Evolutionary conservation across 2,329 filamentous ascomycete genomes (phyloP).

Genomic region (Ascosphaera acerosa): DNA sequence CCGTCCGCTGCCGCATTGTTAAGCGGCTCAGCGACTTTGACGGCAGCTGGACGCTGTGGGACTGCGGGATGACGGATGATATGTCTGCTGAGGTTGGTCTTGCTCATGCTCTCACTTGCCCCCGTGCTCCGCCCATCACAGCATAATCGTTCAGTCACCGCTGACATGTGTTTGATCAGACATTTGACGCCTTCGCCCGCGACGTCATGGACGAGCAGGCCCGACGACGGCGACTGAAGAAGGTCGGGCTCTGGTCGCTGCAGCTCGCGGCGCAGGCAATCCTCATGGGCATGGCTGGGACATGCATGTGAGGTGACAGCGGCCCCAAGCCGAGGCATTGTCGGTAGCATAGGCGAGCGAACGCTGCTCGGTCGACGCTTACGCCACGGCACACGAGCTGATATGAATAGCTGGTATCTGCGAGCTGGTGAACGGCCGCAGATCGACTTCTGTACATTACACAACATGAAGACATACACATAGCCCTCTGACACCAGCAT

Average conservation of each 20-base stretch:
- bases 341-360: no score
- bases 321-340: no score
- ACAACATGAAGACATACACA: no score
- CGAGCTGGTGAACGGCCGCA: no score
- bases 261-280: constrained; percentile 80
- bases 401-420: no score
- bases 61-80: constrained; percentile 85
- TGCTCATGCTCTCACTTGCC: constrained; percentile 1
- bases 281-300: constrained; percentile 84
- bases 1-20: constrained; percentile 79
- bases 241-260: constrained; percentile 90
- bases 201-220: constrained; percentile 79
- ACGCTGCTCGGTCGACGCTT: not conserved
- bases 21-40: constrained; percentile 79
- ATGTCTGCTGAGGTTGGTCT: constrained; percentile 47
- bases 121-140: no score
- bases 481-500: no score
- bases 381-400: not conserved
- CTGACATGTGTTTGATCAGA: constrained; percentile 19
- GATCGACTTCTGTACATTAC: no score
- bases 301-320: constrained; percentile 15
- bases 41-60: constrained; percentile 82
- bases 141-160: not conserved
- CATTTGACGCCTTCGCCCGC: constrained; percentile 77
- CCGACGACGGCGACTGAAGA: constrained; percentile 65